Base-by-base conservation (phyloP, 2,329 filamentous ascomycete genomes). In the Penicillium polonicum region DNA sequence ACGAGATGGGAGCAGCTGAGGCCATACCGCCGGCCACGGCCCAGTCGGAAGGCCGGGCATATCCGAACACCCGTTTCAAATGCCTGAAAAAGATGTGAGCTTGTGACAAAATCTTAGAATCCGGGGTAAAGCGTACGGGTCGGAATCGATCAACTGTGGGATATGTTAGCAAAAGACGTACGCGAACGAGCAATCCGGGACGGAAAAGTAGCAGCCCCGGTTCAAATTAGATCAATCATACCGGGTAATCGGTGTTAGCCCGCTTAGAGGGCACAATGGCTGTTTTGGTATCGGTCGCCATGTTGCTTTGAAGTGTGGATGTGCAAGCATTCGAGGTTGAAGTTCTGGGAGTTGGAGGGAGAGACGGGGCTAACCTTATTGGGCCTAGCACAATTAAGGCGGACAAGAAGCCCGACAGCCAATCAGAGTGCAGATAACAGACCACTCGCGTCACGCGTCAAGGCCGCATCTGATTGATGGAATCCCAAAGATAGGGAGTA, bases 131-230 rank as follows among this genome's bases (percentile, higher is more conserved):
- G 78, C 88, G 74, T 92, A 97, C 92, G 94, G 94, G 79, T 99
- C 94, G 81, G 91, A 95, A 82, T 99, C 94, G 79, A 99, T 97
- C 80, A 97, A 89, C 94, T 99, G 79, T 66, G 63, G 65, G 52
- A 71, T 42, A 55, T 43, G 56, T 67, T 64, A 66, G 68, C 67
- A 59, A 46, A 25, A 45, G 35, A 53, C 27, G 15, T 49, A 27
- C 45, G 54, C 27, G 5, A 53, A 52, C 41, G 45, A 48, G 45
- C 48, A 5, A 19, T 45, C 17, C 15, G 31, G 21, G 29, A 41
- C n/a, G 12, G 45, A 23, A 46, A 54, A 33, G 7, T 33, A 29
- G 19, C 4, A 19, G 31, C n/a, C 17, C 29, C 9, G 12, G 8
- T n/a, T 19, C n/a, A 23, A 43, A 5, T 13, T 25, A 12, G 21